A percentile compares a stretch with the other conserved stretches of the same genome.
Conservation (phyloP, 1,139 yeast species). For the Torulaspora globosa region DNA sequence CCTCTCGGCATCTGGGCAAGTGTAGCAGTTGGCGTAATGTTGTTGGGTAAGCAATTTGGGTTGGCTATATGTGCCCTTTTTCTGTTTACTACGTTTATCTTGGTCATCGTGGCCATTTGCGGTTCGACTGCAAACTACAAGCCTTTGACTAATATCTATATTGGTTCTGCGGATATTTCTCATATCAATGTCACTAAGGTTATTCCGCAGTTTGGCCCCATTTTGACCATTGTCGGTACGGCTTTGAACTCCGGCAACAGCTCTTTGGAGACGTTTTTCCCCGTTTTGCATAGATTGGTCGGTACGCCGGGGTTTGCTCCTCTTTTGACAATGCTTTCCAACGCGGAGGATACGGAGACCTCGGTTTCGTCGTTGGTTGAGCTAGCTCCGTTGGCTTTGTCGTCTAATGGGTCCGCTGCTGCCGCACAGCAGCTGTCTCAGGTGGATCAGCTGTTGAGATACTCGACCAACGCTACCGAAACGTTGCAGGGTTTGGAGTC, state of each 20-base stretch:
- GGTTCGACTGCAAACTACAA: slow-evolving; percentile 33
- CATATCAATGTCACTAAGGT: slow-evolving; percentile 36
- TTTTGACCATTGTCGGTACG: slow-evolving; percentile 30
- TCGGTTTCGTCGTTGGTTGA: slow-evolving; percentile 28
- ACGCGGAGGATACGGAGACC: slow-evolving; percentile 24
- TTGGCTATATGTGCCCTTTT: slow-evolving; percentile 22
- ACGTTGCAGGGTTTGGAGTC: slow-evolving; percentile 25
- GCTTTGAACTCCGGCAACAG: slow-evolving; percentile 28
- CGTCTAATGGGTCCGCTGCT: slow-evolving; percentile 20
- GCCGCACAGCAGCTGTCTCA: slow-evolving; percentile 23
- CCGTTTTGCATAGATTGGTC: slow-evolving; percentile 27
- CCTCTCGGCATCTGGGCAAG: neutral
- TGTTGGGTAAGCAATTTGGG: slow-evolving; percentile 7
- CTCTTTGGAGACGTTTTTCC: slow-evolving; percentile 23
- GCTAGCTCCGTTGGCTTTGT: slow-evolving; percentile 31
- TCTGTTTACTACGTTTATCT: slow-evolving; percentile 26
- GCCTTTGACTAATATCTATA: slow-evolving; percentile 32
- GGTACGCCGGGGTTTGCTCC: slow-evolving; percentile 31
- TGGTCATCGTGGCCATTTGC: slow-evolving; percentile 30
- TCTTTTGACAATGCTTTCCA: slow-evolving; percentile 26
- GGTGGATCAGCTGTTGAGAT: slow-evolving; percentile 26
- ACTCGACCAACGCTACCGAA: slow-evolving; percentile 27
- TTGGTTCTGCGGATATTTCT: slow-evolving; percentile 35
- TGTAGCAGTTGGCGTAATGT: neutral
- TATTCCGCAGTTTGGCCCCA: slow-evolving; percentile 30